phyloP scores from a whole-genome alignment of 169 alveolate species.

The Plasmodium coatneyi region DNA sequence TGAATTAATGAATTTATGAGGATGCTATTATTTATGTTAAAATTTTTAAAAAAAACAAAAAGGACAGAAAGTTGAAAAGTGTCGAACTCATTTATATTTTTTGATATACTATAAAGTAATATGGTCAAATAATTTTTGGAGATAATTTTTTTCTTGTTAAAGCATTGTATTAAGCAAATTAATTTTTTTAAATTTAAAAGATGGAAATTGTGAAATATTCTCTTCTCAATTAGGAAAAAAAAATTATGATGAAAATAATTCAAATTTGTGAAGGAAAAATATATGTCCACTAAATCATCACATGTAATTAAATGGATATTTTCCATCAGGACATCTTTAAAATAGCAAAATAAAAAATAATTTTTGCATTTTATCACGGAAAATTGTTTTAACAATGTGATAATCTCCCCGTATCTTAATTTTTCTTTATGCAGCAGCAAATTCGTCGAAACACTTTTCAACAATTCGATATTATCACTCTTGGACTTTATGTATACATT shows the following conservation, averaged over 20 bases:
- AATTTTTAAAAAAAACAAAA: slow-evolving; percentile 62
- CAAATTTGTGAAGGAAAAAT: slow-evolving; percentile 60
- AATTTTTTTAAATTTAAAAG: slow-evolving; percentile 43
- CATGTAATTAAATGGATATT: slow-evolving; percentile 43
- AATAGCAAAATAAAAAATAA: slow-evolving; percentile 70
- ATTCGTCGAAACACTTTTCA: slow-evolving; percentile 43
- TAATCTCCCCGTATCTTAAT: slow-evolving; percentile 45
- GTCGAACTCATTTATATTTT: slow-evolving; percentile 51
- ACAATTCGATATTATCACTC: slow-evolving; percentile 48
- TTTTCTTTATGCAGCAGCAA: slow-evolving; percentile 70
- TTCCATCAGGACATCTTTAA: slow-evolving; percentile 56
- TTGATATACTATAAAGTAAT: slow-evolving; percentile 71
- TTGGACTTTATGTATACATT: slow-evolving; percentile 57
- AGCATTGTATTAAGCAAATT: slow-evolving; percentile 61
- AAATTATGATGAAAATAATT: slow-evolving; percentile 74
- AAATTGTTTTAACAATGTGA: slow-evolving; percentile 54
- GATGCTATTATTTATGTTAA: slow-evolving; percentile 58
- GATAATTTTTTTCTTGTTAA: slow-evolving; percentile 64
- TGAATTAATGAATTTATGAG: slow-evolving; percentile 65
- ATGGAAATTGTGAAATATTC: slow-evolving; percentile 62
- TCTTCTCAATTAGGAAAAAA: slow-evolving; percentile 74
- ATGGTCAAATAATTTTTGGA: slow-evolving; percentile 68
- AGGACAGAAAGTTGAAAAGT: slow-evolving; percentile 64
- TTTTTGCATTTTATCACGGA: slow-evolving; percentile 74
- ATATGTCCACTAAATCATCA: slow-evolving; percentile 57